These are phyloP conservation scores for Chaetomium sp. DNA, from an alignment of 2,329 filamentous ascomycete species.

Conservation along the genomic window DNA sequence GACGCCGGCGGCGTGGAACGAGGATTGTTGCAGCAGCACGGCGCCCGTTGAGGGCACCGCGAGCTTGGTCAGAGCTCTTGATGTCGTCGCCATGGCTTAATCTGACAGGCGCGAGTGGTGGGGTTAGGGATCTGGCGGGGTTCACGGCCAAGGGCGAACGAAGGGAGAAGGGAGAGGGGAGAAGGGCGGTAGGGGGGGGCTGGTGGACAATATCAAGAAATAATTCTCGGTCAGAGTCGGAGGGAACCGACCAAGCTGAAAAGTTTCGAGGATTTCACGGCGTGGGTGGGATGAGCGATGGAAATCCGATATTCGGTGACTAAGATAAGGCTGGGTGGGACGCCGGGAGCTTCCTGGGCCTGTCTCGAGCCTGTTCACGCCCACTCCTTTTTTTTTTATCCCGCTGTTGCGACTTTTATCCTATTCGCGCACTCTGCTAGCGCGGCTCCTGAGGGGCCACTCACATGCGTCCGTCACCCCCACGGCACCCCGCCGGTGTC, in stretches of 20 bases:
- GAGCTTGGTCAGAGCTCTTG: constrained; percentile 30
- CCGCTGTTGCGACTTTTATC: constrained; percentile 15
- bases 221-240: not conserved
- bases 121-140: not conserved
- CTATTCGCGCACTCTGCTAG: constrained; percentile 16
- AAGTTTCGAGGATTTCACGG: constrained; percentile 8
- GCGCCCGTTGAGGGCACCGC: constrained; percentile 25
- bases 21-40: constrained; percentile 21
- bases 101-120: constrained; percentile 10
- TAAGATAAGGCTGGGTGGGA: constrained; percentile 11
- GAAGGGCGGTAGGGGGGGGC: not conserved
- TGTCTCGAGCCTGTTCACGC: not conserved
- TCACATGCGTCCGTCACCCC: constrained; percentile 4
- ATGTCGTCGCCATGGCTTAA: constrained; percentile 29
- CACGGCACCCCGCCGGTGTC: constrained; percentile 4
- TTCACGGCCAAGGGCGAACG: not conserved
- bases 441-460: constrained; percentile 1
- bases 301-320: constrained; percentile 14
- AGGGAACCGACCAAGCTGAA: not conserved
- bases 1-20: constrained; percentile 7
- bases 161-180: not conserved
- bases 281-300: constrained; percentile 10
- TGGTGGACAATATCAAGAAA: not conserved
- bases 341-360: constrained; percentile 5
- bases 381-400: constrained; percentile 12